Base-by-base conservation (phyloP, 2,329 filamentous ascomycete genomes). In the Pseudogymnoascus sp. region DNA sequence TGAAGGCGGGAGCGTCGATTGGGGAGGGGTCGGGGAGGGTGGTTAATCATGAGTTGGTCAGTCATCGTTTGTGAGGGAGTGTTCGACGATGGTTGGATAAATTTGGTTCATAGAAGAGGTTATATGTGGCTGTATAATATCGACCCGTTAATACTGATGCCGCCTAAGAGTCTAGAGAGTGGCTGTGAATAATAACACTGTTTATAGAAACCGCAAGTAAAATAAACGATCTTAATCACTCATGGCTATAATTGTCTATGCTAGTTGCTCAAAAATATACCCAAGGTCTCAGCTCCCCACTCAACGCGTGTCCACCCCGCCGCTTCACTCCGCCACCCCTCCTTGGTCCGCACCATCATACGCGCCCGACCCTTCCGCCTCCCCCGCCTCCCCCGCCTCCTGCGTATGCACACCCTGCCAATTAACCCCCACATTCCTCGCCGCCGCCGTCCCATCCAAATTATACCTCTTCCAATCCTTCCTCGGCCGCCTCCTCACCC, bases 161-260 rank as follows among this genome's bases (percentile, higher is more conserved):
- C 19, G 19, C 42, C 42, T 14, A 21, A 44, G 21, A 14, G 16
- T 42, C 10, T 44, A n/a, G 4, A 13, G 16, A 44, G 19, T 10
- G 13, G 35, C 35, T n/a, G 13, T 38, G 6, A 14, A 38, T 38
- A n/a, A n/a, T 38, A 38, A n/a, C 14, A 50, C 13, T 47, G 13
- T 14, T 26, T 26, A 47, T 14, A 47, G 21, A n/a, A 26, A 26
- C 19, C 1, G 11, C 6, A n/a, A n/a, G 13, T 14, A 24, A 24
- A 19, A 42, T 42, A 21, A 2, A 44, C 10, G 11, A 5, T 47
- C 44, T 50, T n/a, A 8, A 29, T 26, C n/a, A 26, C 24, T 4
- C 24, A 50, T 86, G 70, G 13, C 13, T 29, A 50, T 26, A 93
- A 91, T 72, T 85, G 13, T 10, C 44, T 50, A 2, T n/a, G 44